Percentiles rank a stretch among this genome's conserved stretches.
Evolutionary conservation across 1,139 yeast genomes (phyloP).

Genomic region (Magnusiomyces tetraspermus): DNA sequence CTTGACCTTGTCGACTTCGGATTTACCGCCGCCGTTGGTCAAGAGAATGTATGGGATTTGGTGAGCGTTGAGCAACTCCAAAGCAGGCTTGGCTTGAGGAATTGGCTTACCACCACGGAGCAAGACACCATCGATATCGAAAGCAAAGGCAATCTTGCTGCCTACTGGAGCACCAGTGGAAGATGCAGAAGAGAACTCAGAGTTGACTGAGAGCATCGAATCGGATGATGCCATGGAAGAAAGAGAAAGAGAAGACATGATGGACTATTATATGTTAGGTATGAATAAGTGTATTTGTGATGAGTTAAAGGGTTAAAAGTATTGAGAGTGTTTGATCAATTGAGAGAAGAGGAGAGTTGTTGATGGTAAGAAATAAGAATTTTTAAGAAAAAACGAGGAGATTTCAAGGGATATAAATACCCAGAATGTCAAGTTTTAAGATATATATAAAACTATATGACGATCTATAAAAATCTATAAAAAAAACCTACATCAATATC

Average conservation of each 20-base stretch:
- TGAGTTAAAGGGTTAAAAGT: too few relatives aligned
- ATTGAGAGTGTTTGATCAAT: too few relatives aligned
- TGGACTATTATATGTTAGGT: too few relatives aligned
- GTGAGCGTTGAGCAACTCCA: conserved; percentile 44
- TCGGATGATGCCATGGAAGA: background rate
- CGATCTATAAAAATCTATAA: too few relatives aligned
- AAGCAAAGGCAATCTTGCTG: conserved; percentile 4
- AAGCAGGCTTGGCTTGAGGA: conserved; percentile 57
- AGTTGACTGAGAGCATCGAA: background rate
- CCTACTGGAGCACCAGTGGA: background rate
- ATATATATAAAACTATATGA: too few relatives aligned
- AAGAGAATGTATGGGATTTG: conserved; percentile 73
- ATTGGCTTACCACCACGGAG: conserved; percentile 66
- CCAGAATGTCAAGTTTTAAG: too few relatives aligned
- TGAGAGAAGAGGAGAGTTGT: too few relatives aligned
- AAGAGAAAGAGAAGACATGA: background rate
- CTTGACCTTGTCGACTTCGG: conserved; percentile 53
- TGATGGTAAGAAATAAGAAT: too few relatives aligned
- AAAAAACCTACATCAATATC: too few relatives aligned
- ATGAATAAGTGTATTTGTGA: background rate
- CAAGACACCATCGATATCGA: conserved; percentile 78
- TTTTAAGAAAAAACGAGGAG: too few relatives aligned
- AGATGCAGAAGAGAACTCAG: background rate
- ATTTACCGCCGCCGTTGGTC: conserved; percentile 90
- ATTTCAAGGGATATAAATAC: too few relatives aligned